Conservation (phyloP, 345 rosid species). For the Bruguiera gymnorhiza region DNA sequence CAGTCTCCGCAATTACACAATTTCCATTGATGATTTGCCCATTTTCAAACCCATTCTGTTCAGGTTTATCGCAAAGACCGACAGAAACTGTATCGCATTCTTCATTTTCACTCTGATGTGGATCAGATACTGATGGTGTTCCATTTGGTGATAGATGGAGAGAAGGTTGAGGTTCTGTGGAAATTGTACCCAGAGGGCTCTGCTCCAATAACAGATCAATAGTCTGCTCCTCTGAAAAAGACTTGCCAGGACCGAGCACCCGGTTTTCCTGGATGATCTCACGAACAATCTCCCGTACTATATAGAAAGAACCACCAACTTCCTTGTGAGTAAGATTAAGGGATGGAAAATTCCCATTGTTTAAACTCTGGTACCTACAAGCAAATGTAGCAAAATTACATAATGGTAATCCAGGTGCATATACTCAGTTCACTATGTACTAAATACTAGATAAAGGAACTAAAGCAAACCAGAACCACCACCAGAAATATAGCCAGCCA, state of each 20-base stretch:
- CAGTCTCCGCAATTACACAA: conserved; percentile 18
- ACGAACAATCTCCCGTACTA: conserved; percentile 85
- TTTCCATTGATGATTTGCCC: conserved; percentile 33
- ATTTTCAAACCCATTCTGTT: conserved; percentile 23
- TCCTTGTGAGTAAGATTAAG: conserved; percentile 85
- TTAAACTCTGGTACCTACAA: conserved; percentile 65
- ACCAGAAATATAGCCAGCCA: neutral
- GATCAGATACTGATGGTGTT: conserved; percentile 29
- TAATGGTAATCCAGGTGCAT: conserved; percentile 9
- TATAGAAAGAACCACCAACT: conserved; percentile 97
- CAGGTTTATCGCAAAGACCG: conserved; percentile 23
- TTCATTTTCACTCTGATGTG: conserved; percentile 18
- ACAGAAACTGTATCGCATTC: conserved; percentile 21
- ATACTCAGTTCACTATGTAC: neutral
- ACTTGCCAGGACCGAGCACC: conserved; percentile 81
- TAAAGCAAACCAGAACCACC: neutral
- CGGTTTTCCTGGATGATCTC: conserved; percentile 97
- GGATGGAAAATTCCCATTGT: conserved; percentile 76
- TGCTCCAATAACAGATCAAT: conserved; percentile 40
- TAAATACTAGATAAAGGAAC: neutral
- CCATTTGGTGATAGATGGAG: conserved; percentile 34
- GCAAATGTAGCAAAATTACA: conserved; percentile 15
- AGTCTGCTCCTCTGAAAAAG: conserved; percentile 32
- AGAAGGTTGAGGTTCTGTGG: conserved; percentile 47
- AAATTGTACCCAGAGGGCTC: conserved; percentile 52